A percentile compares a stretch with the other conserved stretches of the same genome.
Conservation (phyloP, 805 yeast genomes). For the Yamadazyma sp. region DNA sequence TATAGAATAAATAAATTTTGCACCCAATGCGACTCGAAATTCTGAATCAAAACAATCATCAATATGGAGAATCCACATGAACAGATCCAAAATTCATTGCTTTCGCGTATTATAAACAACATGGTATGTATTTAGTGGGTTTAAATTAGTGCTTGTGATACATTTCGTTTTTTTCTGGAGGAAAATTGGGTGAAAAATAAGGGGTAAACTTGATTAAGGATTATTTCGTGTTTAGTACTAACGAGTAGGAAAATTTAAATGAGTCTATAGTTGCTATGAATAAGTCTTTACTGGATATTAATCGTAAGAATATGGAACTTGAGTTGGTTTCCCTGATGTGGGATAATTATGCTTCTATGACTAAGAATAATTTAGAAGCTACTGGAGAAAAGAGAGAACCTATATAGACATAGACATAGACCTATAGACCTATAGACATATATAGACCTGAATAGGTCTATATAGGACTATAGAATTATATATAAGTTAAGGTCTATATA, state of each 20-base stretch:
- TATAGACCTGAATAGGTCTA: no score
- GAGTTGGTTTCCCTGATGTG: conserved; percentile 76
- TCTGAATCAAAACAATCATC: conserved; percentile 1
- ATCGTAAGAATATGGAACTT: conserved; percentile 62
- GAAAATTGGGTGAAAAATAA: background rate
- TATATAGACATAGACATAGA: no score
- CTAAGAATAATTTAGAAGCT: conserved; percentile 65
- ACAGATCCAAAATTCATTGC: conserved; percentile 70
- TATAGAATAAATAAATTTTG: background rate
- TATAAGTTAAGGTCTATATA: no score
- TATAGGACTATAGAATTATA: no score
- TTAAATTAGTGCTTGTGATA: no score
- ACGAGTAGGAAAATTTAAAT: conserved; percentile 59
- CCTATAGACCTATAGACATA: no score
- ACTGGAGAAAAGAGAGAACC: conserved; percentile 63
- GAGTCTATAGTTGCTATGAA: conserved; percentile 67
- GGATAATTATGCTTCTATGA: conserved; percentile 70
- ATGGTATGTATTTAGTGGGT: conserved; percentile 70
- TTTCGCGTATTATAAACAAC: conserved; percentile 72
- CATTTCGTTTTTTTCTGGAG: no score
- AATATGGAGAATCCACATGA: conserved; percentile 84
- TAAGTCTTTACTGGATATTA: conserved; percentile 56
- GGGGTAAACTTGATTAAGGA: no score
- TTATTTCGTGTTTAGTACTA: no score
- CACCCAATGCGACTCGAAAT: background rate